Percentiles rank a stretch among this genome's conserved stretches.
These are phyloP conservation scores for Cyanidium caldarium DNA, from an alignment of 23 red algal genomes.

Conservation along the genomic window DNA sequence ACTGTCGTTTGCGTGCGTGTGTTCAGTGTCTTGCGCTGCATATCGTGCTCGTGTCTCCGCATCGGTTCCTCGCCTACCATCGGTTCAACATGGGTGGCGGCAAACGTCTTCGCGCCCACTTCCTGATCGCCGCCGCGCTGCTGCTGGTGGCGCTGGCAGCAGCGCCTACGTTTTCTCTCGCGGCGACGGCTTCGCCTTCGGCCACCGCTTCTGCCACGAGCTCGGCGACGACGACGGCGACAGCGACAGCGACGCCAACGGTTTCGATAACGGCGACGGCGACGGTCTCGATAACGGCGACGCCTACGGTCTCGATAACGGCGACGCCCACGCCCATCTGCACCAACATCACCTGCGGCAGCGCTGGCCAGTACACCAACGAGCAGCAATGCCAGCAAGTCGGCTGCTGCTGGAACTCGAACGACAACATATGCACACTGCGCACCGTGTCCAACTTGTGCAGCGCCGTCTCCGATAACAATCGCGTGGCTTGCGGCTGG, in stretches of 20 bases:
- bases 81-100: too few relatives aligned
- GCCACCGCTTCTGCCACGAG: too few relatives aligned
- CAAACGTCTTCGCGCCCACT: too few relatives aligned
- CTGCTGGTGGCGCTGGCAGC: too few relatives aligned
- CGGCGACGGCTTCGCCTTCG: too few relatives aligned
- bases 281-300: neutral
- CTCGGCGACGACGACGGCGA: neutral
- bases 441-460: neutral
- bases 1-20: too few relatives aligned
- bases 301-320: neutral
- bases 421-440: neutral
- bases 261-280: neutral
- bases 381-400: slow-evolving; percentile 3
- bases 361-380: neutral
- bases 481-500: slow-evolving; percentile 3
- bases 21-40: too few relatives aligned
- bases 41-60: too few relatives aligned
- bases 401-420: neutral
- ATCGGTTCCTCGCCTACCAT: too few relatives aligned
- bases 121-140: too few relatives aligned
- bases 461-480: neutral
- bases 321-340: neutral
- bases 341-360: neutral
- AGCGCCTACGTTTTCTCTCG: too few relatives aligned
- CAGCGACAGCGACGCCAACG: neutral